Conservation (phyloP, 805 yeast genomes). For the Myxozyma nipponensis region DNA sequence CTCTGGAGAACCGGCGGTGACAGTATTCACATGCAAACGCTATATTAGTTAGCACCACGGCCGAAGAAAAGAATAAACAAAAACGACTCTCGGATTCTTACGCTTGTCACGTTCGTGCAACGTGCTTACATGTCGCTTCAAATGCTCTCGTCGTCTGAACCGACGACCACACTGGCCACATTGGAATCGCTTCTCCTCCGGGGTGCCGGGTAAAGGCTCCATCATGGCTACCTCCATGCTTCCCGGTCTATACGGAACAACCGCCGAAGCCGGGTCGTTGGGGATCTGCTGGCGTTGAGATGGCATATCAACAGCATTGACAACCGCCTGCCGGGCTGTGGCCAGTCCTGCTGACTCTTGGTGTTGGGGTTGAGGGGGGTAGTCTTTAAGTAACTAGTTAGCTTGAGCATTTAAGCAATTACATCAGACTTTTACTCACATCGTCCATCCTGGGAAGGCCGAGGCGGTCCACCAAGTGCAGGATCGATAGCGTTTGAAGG, state of each 20-base stretch:
- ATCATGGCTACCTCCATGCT: too few species aligned
- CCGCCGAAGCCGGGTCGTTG: too few species aligned
- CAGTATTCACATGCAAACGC: slow-evolving; percentile 59
- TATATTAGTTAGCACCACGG: neutral
- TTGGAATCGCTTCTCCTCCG: slow-evolving; percentile 40
- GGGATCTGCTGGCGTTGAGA: too few species aligned
- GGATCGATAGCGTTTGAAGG: neutral
- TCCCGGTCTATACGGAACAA: too few species aligned
- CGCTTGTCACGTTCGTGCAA: slow-evolving; percentile 66
- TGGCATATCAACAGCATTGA: too few species aligned
- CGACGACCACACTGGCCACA: slow-evolving; percentile 62
- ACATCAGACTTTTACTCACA: too few species aligned
- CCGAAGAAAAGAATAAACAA: neutral
- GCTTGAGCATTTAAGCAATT: too few species aligned
- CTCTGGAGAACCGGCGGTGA: slow-evolving; percentile 60
- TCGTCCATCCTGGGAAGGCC: too few species aligned
- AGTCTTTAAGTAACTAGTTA: too few species aligned
- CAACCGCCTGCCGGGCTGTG: too few species aligned
- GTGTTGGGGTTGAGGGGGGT: too few species aligned
- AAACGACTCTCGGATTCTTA: slow-evolving; percentile 1
- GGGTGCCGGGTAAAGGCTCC: slow-evolving; percentile 2
- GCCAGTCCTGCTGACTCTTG: too few species aligned
- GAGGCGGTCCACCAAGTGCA: neutral
- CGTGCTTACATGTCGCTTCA: slow-evolving; percentile 69
- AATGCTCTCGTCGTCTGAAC: slow-evolving; percentile 72